Percentiles rank a stretch among this genome's conserved stretches.
phyloP scores from a whole-genome alignment of 176 grass and related monocot genomes.

The Oryza glaberrima region DNA sequence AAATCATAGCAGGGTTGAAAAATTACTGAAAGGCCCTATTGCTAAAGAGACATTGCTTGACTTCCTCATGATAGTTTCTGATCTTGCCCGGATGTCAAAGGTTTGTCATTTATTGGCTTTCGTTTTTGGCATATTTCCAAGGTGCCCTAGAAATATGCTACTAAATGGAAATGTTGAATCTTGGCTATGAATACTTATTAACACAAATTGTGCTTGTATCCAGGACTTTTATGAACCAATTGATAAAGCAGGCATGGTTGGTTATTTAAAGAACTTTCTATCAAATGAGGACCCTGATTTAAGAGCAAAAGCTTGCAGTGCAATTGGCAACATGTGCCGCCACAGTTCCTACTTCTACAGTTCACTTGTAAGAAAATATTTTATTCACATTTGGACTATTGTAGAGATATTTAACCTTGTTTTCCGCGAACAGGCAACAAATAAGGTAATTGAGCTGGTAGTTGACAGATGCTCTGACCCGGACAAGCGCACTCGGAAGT shows the following conservation, averaged over 20 bases:
- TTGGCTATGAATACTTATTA: constrained; percentile 19
- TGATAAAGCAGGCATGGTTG: constrained; percentile 73
- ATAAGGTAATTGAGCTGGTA: constrained; percentile 75
- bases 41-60: constrained; percentile 78
- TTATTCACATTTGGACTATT: constrained; percentile 12
- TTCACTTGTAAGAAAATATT: constrained; percentile 70
- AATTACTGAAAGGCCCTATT: constrained; percentile 57
- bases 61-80: constrained; percentile 98
- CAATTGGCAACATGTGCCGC: constrained; percentile 97
- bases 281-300: constrained; percentile 73
- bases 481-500: constrained; percentile 91
- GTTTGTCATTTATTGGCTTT: constrained; percentile 43
- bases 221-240: constrained; percentile 93
- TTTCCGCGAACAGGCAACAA: constrained; percentile 55
- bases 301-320: constrained; percentile 98
- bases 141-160: constrained; percentile 23
- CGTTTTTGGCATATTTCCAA: constrained; percentile 8
- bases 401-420: constrained; percentile 34
- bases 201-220: constrained; percentile 19
- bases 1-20: constrained; percentile 63
- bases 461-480: constrained; percentile 91
- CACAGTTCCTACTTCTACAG: constrained; percentile 89
- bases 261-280: constrained; percentile 72
- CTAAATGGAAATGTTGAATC: constrained; percentile 17
- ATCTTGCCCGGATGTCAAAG: constrained; percentile 99